Conservation (phyloP, 2,329 filamentous ascomycete species). For the Leptosphaerulina australis region DNA sequence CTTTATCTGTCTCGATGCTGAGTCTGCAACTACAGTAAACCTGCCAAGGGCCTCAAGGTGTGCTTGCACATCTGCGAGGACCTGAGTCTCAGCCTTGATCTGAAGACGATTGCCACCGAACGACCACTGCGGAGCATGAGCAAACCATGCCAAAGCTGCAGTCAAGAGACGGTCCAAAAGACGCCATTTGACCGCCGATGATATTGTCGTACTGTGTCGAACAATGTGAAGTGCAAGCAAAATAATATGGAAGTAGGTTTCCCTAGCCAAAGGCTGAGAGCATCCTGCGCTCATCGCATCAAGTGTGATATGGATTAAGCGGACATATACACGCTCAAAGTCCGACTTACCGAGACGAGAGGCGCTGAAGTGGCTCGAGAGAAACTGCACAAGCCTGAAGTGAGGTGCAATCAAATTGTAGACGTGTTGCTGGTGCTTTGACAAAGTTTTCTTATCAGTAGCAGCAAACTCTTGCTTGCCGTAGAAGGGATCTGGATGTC, state of each 20-base stretch:
- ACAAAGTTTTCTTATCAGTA: constrained; percentile 76
- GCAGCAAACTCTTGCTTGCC: constrained; percentile 91
- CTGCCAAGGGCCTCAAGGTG: constrained; percentile 69
- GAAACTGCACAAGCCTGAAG: constrained; percentile 81
- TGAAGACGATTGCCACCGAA: constrained; percentile 94
- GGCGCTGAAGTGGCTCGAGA: constrained; percentile 93
- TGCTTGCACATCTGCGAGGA: constrained; percentile 75
- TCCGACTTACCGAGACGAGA: constrained; percentile 84
- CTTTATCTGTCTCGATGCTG: constrained; percentile 69
- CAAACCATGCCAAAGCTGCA: constrained; percentile 88
- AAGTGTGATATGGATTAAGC: constrained; percentile 79
- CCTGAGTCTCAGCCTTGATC: constrained; percentile 86
- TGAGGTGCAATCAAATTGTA: constrained; percentile 88
- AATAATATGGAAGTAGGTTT: constrained; percentile 88
- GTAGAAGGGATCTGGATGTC: constrained; percentile 85
- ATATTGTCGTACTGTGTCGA: constrained; percentile 68
- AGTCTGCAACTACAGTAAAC: constrained; percentile 57
- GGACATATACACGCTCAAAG: constrained; percentile 79
- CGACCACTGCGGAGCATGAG: constrained; percentile 82
- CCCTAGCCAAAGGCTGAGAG: constrained; percentile 85
- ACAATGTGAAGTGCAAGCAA: constrained; percentile 82
- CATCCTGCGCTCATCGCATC: constrained; percentile 67
- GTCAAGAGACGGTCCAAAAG: constrained; percentile 89
- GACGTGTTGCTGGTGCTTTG: constrained; percentile 76
- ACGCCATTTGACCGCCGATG: constrained; percentile 73